phyloP scores from a whole-genome alignment of 192 early-diverging fungal species.

The Geranomyces variabilis region DNA sequence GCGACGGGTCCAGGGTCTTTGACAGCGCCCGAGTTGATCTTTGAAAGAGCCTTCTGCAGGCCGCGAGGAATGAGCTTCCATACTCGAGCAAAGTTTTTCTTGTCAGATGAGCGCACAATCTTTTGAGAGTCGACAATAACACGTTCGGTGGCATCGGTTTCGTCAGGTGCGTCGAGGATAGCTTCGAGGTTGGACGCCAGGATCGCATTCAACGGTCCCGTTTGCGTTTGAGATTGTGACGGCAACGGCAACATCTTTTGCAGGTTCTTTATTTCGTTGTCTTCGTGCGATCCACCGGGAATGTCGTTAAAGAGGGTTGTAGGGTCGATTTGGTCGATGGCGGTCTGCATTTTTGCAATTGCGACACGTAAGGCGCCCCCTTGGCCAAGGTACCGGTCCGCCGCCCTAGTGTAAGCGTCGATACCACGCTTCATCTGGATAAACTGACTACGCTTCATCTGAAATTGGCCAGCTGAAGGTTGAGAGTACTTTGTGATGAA shows the following conservation, averaged over 20 bases:
- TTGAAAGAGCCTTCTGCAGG: slow-evolving; percentile 6
- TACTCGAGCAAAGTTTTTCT: background rate
- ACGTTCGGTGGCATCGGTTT: slow-evolving; percentile 1
- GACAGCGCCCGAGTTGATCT: slow-evolving; percentile 11
- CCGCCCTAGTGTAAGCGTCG: background rate
- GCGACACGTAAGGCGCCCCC: background rate
- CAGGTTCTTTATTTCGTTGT: background rate
- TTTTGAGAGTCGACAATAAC: background rate
- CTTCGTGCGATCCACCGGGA: background rate
- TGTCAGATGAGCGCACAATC: background rate
- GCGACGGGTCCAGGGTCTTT: background rate
- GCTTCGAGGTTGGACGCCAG: background rate
- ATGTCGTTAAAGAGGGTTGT: background rate
- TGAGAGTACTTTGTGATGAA: slow-evolving; percentile 6
- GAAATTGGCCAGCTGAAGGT: background rate
- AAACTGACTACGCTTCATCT: background rate
- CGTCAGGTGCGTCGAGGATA: background rate
- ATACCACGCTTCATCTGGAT: background rate
- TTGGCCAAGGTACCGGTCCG: background rate
- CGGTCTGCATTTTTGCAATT: background rate
- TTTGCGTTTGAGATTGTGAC: background rate
- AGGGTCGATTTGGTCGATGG: background rate
- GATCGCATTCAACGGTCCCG: background rate
- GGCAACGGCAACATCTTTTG: background rate
- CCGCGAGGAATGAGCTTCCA: slow-evolving; percentile 8